Conservation (phyloP, 192 early-diverging fungal genomes). For the Dissophora ornata region DNA sequence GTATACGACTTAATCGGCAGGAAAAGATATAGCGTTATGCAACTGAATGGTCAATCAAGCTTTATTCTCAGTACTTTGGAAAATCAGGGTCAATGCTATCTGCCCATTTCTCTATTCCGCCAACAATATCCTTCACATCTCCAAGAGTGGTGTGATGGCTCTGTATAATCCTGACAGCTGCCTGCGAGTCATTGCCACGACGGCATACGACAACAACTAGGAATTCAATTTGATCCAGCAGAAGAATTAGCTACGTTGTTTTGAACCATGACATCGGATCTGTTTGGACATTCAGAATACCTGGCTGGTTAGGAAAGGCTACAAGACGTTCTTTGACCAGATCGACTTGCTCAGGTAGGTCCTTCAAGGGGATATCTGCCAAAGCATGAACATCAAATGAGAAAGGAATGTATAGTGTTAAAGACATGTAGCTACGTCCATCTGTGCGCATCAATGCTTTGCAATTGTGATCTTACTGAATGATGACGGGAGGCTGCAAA, state of each 20-base stretch:
- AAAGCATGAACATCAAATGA: background rate
- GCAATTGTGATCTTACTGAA: slow-evolving; percentile 58
- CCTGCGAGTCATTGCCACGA: slow-evolving; percentile 89
- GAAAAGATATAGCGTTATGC: too few species aligned
- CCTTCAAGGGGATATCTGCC: slow-evolving; percentile 68
- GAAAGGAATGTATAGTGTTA: background rate
- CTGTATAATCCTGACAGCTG: slow-evolving; percentile 83
- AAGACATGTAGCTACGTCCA: background rate
- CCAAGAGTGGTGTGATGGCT: slow-evolving; percentile 65
- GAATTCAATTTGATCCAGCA: background rate
- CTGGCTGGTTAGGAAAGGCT: background rate
- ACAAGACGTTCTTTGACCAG: slow-evolving; percentile 49
- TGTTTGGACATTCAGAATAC: slow-evolving; percentile 8
- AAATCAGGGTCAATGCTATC: slow-evolving; percentile 79
- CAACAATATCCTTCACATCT: slow-evolving; percentile 80
- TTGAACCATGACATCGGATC: too few species aligned
- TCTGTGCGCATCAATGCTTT: background rate
- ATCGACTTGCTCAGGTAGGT: slow-evolving; percentile 57
- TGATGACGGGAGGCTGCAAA: slow-evolving; percentile 79
- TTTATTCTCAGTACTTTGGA: slow-evolving; percentile 88
- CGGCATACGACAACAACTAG: slow-evolving; percentile 88
- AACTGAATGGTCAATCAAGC: too few species aligned
- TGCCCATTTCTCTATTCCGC: slow-evolving; percentile 85
- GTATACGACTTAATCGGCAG: too few species aligned
- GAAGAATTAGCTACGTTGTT: background rate